These are phyloP conservation scores for Ambrosia hybrid DNA, from an alignment of 140 eudicot genomes.

Conservation along the genomic window DNA sequence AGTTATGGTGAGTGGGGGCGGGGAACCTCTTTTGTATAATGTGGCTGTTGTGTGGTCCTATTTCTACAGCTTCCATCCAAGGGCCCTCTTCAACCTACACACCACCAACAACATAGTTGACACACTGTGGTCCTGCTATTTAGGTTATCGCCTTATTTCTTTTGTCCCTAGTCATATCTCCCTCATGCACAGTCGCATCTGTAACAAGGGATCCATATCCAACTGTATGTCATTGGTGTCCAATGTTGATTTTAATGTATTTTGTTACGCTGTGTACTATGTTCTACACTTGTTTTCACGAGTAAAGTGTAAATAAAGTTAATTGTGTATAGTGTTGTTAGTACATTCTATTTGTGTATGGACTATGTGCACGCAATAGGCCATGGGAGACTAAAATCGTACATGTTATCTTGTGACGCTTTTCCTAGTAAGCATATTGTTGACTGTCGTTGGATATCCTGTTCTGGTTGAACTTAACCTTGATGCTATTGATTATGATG, in stretches of 20 bases:
- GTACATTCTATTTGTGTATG: too few relatives aligned
- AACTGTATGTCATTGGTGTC: neutral
- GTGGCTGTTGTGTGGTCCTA: slow-evolving; percentile 25
- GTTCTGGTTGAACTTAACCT: too few relatives aligned
- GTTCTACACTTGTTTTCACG: neutral
- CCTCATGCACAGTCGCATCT: neutral
- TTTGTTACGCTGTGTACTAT: neutral
- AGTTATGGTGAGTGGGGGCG: slow-evolving; percentile 1
- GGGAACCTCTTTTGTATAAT: neutral
- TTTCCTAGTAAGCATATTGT: too few relatives aligned
- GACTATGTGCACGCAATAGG: too few relatives aligned
- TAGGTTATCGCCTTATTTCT: slow-evolving; percentile 26
- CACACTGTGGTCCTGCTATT: slow-evolving; percentile 27
- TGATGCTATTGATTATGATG: too few relatives aligned
- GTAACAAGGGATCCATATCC: neutral
- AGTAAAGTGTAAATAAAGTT: too few relatives aligned
- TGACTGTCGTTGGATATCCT: too few relatives aligned
- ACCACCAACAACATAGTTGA: neutral
- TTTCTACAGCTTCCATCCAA: slow-evolving; percentile 25
- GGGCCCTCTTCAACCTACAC: neutral
- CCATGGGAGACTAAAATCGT: too few relatives aligned
- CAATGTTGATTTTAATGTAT: neutral
- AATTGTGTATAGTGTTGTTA: too few relatives aligned
- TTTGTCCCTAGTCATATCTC: slow-evolving; percentile 1
- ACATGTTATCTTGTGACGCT: too few relatives aligned